A percentile compares a stretch with the other conserved stretches of the same genome.
phyloP scores from a whole-genome alignment of 768 basidiomycete species.

The Crepidotus variabilis region DNA sequence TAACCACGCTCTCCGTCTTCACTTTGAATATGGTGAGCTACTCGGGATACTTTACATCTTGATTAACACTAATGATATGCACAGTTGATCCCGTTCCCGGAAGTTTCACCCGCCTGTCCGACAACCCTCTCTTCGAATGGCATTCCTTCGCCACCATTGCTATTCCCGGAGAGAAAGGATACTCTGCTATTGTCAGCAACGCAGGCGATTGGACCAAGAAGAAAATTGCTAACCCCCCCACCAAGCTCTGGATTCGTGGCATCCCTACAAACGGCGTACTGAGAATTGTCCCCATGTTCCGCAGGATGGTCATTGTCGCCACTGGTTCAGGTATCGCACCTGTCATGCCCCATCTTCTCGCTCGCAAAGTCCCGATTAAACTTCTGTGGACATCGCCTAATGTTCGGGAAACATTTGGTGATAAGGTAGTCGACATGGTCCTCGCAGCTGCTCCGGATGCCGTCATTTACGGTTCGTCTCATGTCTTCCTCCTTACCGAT shows the following conservation, averaged over 20 bases:
- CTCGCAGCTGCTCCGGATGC: conserved; percentile 51
- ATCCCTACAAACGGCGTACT: conserved; percentile 53
- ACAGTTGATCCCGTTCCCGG: conserved; percentile 42
- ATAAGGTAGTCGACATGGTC: conserved; percentile 54
- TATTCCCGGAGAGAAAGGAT: conserved; percentile 43
- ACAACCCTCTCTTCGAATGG: conserved; percentile 52
- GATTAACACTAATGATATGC: background rate
- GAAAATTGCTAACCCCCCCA: conserved; percentile 50
- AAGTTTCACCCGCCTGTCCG: conserved; percentile 42
- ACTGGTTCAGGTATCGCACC: conserved; percentile 60
- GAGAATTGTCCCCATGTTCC: conserved; percentile 51
- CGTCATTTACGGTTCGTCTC: conserved; percentile 47
- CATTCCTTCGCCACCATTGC: conserved; percentile 55
- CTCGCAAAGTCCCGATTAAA: conserved; percentile 44
- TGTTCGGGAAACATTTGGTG: conserved; percentile 58
- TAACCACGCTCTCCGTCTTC: conserved; percentile 51
- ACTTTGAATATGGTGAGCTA: conserved; percentile 53
- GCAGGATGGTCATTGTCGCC: conserved; percentile 52
- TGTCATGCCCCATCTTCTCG: conserved; percentile 53
- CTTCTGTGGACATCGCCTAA: conserved; percentile 64
- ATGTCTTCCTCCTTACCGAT: background rate
- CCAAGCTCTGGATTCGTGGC: conserved; percentile 54
- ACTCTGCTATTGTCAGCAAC: conserved; percentile 52
- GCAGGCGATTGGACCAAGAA: conserved; percentile 61
- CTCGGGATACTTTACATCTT: background rate